Percentiles rank a stretch among this genome's conserved stretches.
Evolutionary conservation across 2,329 filamentous ascomycete genomes (phyloP).

Genomic region (Chaetomium olivaceum): DNA sequence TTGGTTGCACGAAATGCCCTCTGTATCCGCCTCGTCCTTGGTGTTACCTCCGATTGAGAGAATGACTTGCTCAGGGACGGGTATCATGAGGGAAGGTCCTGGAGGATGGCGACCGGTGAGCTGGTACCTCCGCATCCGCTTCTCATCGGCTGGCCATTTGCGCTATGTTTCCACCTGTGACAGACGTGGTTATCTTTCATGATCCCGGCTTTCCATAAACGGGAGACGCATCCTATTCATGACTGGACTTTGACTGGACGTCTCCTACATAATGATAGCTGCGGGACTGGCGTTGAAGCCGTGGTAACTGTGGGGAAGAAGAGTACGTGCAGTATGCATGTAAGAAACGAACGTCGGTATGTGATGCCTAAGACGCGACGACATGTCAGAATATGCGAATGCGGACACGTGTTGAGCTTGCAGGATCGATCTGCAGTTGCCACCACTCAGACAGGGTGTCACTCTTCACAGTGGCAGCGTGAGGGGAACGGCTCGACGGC

Average conservation of each 20-base stretch:
- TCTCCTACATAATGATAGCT: background rate
- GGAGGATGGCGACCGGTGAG: conserved; percentile 13
- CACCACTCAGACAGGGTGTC: background rate
- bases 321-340: background rate
- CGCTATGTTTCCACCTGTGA: background rate
- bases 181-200: background rate
- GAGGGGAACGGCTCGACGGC: background rate
- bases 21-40: background rate
- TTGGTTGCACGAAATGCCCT: background rate
- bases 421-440: conserved; percentile 7
- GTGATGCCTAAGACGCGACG: conserved; percentile 7
- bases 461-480: conserved; percentile 1
- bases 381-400: conserved; percentile 11
- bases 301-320: background rate
- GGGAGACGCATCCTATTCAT: background rate
- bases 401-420: conserved; percentile 13
- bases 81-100: background rate
- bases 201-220: background rate
- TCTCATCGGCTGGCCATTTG: background rate
- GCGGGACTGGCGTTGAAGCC: background rate
- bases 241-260: background rate
- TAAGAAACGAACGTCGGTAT: background rate
- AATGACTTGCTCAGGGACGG: background rate
- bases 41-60: background rate
- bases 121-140: background rate